These are phyloP conservation scores for Straminergon stramineum DNA, from an alignment of 225 moss, liverwort and hornwort genomes.

Conservation along the genomic window DNA sequence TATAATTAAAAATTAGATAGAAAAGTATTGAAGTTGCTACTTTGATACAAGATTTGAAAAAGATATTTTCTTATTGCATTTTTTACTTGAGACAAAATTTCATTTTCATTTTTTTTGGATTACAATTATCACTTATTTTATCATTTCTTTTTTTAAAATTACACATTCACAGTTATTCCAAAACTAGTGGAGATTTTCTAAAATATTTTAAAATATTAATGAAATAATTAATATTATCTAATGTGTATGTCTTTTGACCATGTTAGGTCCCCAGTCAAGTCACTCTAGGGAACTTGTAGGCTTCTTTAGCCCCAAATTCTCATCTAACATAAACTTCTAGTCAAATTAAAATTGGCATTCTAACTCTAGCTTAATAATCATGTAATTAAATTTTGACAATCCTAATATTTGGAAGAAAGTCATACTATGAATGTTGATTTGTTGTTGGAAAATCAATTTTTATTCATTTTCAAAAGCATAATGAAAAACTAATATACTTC, in stretches of 20 bases:
- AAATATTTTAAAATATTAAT: no score
- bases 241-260: no score
- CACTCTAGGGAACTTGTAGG: no score
- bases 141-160: background rate
- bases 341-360: background rate
- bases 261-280: no score
- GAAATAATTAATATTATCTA: no score
- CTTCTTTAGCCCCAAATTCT: no score
- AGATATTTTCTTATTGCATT: no score
- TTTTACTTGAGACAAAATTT: background rate
- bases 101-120: no score
- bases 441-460: rapidly evolving
- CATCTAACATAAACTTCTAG: no score
- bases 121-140: no score
- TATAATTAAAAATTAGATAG: no score
- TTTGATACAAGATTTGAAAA: background rate
- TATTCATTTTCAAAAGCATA: background rate
- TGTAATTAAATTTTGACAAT: background rate
- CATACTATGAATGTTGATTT: background rate
- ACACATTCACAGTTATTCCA: background rate
- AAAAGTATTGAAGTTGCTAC: background rate
- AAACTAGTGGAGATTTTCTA: background rate
- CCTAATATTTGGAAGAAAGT: background rate
- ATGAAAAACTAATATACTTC: background rate
- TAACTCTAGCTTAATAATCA: background rate